A percentile compares a stretch with the other conserved stretches of the same genome.
These are phyloP conservation scores for Linderina pennispora DNA, from an alignment of 192 early-diverging fungal genomes.

Conservation along the genomic window DNA sequence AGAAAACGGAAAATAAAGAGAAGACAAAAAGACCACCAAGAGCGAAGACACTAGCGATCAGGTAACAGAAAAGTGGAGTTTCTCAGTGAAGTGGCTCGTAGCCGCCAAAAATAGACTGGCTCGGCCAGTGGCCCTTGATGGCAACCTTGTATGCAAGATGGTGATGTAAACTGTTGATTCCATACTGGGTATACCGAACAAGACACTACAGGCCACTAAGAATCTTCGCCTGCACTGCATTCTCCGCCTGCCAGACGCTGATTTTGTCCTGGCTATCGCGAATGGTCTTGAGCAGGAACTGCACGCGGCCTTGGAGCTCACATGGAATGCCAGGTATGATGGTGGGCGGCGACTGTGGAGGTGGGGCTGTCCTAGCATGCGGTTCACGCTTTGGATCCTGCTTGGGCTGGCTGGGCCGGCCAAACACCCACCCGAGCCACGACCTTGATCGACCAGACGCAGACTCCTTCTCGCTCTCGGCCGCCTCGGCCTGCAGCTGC, in stretches of 20 bases:
- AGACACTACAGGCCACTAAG: neutral
- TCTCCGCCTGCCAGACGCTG: constrained; percentile 48
- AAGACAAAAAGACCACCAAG: too few species aligned
- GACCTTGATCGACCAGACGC: constrained; percentile 5
- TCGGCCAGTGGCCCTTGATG: too few species aligned
- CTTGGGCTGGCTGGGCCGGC: constrained; percentile 5
- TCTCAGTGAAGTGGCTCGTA: too few species aligned
- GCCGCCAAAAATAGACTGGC: too few species aligned
- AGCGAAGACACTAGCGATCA: too few species aligned
- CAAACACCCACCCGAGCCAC: constrained; percentile 49
- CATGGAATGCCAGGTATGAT: constrained; percentile 46
- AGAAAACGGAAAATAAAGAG: too few species aligned
- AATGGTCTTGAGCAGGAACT: constrained; percentile 53
- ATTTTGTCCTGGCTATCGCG: constrained; percentile 52
- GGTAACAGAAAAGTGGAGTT: too few species aligned
- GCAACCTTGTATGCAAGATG: too few species aligned
- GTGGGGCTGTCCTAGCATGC: too few species aligned
- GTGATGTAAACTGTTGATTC: too few species aligned
- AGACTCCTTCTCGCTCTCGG: neutral
- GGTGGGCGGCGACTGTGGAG: constrained; percentile 1
- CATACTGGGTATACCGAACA: neutral
- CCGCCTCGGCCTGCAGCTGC: neutral
- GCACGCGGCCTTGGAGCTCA: constrained; percentile 53
- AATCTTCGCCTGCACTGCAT: constrained; percentile 2
- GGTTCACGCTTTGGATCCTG: too few species aligned